Evolutionary conservation across 2,329 filamentous ascomycete genomes (phyloP).

Genomic region (Trichoderma lentiforme): DNA sequence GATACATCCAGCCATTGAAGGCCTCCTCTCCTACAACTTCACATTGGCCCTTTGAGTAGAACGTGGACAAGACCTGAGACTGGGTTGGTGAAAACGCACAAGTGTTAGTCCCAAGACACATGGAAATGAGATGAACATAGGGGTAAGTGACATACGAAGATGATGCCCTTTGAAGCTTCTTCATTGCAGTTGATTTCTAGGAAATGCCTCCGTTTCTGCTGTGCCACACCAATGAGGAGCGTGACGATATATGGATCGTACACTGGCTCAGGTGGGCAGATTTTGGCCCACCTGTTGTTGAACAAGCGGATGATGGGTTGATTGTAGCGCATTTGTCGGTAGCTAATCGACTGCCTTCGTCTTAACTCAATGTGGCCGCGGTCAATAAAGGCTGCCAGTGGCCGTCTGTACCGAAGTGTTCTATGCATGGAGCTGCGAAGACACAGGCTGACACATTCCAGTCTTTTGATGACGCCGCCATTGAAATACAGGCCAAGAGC

Average conservation of each 20-base stretch:
- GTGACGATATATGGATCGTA: conserved; percentile 5
- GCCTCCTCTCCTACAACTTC: not conserved
- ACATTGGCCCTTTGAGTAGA: not conserved
- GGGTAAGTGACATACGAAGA: not conserved
- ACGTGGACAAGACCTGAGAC: not conserved
- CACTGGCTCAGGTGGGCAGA: not conserved
- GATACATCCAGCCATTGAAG: not conserved
- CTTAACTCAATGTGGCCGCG: not conserved
- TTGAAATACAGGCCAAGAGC: not conserved
- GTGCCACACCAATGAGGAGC: not conserved
- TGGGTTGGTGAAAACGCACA: not conserved
- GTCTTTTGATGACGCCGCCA: not conserved
- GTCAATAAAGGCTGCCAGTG: not conserved
- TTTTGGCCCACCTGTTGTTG: not conserved
- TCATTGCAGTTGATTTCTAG: not conserved
- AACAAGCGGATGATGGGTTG: not conserved
- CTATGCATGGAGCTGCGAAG: not conserved
- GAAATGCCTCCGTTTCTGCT: not conserved
- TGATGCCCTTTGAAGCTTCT: not conserved
- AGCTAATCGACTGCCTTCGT: not conserved
- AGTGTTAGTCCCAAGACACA: not conserved
- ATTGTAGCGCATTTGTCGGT: not conserved
- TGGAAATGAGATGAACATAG: not conserved
- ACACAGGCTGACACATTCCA: not conserved
- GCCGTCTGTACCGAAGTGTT: not conserved